These are phyloP conservation scores for Pleurotus tuoliensis DNA, from an alignment of 768 basidiomycete species.

Conservation along the genomic window DNA sequence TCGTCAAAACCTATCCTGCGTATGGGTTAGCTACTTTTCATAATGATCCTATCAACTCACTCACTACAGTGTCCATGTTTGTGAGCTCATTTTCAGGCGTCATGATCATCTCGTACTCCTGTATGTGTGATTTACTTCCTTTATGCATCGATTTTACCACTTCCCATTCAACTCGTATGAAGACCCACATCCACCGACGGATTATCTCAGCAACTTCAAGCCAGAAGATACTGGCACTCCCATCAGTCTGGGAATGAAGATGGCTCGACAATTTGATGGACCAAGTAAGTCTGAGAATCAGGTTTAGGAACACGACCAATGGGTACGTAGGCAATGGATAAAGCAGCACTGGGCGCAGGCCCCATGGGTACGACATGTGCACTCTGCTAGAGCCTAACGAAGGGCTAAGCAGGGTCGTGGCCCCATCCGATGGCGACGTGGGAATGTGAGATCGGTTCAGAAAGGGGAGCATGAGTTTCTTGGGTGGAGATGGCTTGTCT, in stretches of 20 bases:
- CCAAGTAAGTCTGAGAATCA: conserved; percentile 91
- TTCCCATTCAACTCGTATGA: conserved; percentile 97
- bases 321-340: conserved; percentile 86
- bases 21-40: neutral
- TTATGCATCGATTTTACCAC: conserved; percentile 55
- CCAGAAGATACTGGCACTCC: conserved; percentile 81
- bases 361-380: conserved; percentile 50
- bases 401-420: conserved; percentile 8
- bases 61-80: conserved; percentile 1
- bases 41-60: neutral
- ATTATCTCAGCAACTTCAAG: conserved; percentile 88
- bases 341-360: conserved; percentile 71
- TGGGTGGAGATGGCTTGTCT: conserved; percentile 29
- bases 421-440: conserved; percentile 14
- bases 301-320: conserved; percentile 74
- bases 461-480: conserved; percentile 39
- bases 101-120: conserved; percentile 4
- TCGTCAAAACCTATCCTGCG: neutral
- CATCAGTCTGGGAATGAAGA: conserved; percentile 73
- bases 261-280: conserved; percentile 87
- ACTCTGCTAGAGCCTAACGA: conserved; percentile 16
- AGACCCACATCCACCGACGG: conserved; percentile 97
- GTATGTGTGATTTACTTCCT: conserved; percentile 9
- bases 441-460: neutral
- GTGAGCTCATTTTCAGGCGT: conserved; percentile 14